A percentile compares a stretch with the other conserved stretches of the same genome.
phyloP scores from a whole-genome alignment of 1,139 yeast genomes.

The Hansenula anomala region DNA sequence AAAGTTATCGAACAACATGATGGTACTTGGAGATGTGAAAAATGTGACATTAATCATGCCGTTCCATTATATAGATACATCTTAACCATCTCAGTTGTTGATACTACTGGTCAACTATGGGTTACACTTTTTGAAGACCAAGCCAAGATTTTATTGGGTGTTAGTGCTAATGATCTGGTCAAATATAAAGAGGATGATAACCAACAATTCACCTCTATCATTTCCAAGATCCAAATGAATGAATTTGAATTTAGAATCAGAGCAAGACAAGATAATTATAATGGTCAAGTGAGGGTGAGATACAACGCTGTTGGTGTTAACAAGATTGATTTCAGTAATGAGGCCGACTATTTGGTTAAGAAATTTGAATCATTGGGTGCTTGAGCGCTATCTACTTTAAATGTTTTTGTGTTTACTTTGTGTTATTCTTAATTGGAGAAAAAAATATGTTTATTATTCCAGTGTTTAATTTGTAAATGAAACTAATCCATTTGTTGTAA shows the following conservation, averaged over 20 bases:
- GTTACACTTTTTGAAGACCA: conserved; percentile 82
- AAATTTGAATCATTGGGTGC: conserved; percentile 38
- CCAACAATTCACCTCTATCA: conserved; percentile 40
- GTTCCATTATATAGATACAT: conserved; percentile 79
- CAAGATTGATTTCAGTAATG: conserved; percentile 55
- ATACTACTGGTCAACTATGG: conserved; percentile 83
- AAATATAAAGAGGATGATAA: conserved; percentile 46
- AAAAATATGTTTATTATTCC: too few relatives aligned
- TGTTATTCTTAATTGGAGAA: not conserved
- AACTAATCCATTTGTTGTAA: conserved; percentile 32
- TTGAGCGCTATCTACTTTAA: conserved; percentile 12
- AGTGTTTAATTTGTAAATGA: conserved; percentile 6
- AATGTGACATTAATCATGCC: conserved; percentile 66
- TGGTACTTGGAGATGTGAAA: conserved; percentile 90
- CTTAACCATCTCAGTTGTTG: conserved; percentile 66
- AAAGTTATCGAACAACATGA: conserved; percentile 73
- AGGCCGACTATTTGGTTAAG: conserved; percentile 53
- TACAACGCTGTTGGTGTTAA: conserved; percentile 58
- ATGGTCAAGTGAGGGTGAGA: conserved; percentile 73
- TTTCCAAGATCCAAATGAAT: conserved; percentile 54
- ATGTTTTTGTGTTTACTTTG: not conserved
- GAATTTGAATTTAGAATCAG: conserved; percentile 72
- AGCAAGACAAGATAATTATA: conserved; percentile 81
- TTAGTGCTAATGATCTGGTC: conserved; percentile 63
- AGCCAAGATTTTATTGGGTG: conserved; percentile 65